A percentile compares a stretch with the other conserved stretches of the same genome.
These are phyloP conservation scores for Blastomyces gilchristii DNA, from an alignment of 2,329 filamentous ascomycete species.

Conservation along the genomic window DNA sequence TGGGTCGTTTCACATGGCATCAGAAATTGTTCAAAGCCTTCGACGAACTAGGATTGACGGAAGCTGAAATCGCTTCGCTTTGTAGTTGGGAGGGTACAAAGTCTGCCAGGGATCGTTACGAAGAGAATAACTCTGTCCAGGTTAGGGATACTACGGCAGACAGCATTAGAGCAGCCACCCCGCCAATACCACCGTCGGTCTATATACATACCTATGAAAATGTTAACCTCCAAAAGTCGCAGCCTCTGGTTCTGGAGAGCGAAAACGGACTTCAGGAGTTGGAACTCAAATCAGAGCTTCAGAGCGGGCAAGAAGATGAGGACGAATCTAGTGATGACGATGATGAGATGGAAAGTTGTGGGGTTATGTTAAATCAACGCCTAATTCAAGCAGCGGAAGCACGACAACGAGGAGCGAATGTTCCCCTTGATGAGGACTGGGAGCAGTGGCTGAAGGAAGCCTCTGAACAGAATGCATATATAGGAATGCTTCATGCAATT, in stretches of 20 bases:
- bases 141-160: conserved; percentile 53
- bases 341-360: conserved; percentile 42
- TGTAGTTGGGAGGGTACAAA: conserved; percentile 50
- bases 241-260: neutral
- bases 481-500: conserved; percentile 33
- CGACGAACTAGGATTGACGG: conserved; percentile 48
- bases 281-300: conserved; percentile 1
- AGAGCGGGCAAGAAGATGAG: conserved; percentile 12
- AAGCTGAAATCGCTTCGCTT: conserved; percentile 50
- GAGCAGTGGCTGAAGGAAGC: conserved; percentile 51
- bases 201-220: conserved; percentile 22
- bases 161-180: conserved; percentile 43
- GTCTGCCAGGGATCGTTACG: conserved; percentile 38
- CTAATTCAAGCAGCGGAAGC: conserved; percentile 45
- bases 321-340: conserved; percentile 38
- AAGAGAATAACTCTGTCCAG: conserved; percentile 47
- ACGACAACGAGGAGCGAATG: conserved; percentile 39
- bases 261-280: neutral
- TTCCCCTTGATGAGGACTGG: conserved; percentile 40
- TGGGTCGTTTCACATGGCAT: conserved; percentile 53
- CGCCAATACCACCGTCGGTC: conserved; percentile 26
- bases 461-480: conserved; percentile 40
- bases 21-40: conserved; percentile 51
- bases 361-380: conserved; percentile 43
- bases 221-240: neutral